Percentiles rank a stretch among this genome's conserved stretches.
Conservation (phyloP, 179 eudicot species). For the Beta corolliflora region DNA sequence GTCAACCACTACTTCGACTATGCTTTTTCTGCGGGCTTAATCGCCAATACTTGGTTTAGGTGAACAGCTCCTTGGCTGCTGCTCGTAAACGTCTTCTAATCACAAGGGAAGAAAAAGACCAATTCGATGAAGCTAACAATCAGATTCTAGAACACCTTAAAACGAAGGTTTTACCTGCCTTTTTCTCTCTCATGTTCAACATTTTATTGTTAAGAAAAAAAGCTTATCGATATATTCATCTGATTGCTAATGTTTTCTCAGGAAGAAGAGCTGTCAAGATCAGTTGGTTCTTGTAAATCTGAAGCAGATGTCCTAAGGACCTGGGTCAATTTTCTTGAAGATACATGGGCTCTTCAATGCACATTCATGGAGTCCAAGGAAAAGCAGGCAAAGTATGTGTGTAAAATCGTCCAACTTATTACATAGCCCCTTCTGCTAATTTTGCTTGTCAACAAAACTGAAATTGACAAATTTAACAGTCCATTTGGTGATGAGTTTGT, state of each 20-base stretch:
- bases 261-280: slow-evolving; percentile 85
- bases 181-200: slow-evolving; percentile 9
- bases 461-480: not conserved
- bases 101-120: slow-evolving; percentile 89
- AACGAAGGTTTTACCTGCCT: slow-evolving; percentile 55
- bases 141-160: slow-evolving; percentile 88
- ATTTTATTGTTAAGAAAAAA: not conserved
- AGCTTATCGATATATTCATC: not conserved
- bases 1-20: not conserved
- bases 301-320: slow-evolving; percentile 83
- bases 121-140: slow-evolving; percentile 92
- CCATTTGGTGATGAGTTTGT: not conserved
- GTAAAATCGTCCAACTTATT: not conserved
- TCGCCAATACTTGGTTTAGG: slow-evolving; percentile 45
- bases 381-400: slow-evolving; percentile 72
- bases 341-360: slow-evolving; percentile 88
- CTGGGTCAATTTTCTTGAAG: slow-evolving; percentile 96
- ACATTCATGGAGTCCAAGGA: slow-evolving; percentile 65
- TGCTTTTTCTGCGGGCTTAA: slow-evolving; percentile 7
- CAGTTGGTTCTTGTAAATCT: slow-evolving; percentile 68
- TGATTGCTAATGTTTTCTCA: slow-evolving; percentile 23
- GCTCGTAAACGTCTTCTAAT: slow-evolving; percentile 78
- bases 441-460: not conserved
- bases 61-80: slow-evolving; percentile 80
- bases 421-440: not conserved